phyloP scores from a whole-genome alignment of 2,329 filamentous ascomycete genomes.

The Xylaria sp. region DNA sequence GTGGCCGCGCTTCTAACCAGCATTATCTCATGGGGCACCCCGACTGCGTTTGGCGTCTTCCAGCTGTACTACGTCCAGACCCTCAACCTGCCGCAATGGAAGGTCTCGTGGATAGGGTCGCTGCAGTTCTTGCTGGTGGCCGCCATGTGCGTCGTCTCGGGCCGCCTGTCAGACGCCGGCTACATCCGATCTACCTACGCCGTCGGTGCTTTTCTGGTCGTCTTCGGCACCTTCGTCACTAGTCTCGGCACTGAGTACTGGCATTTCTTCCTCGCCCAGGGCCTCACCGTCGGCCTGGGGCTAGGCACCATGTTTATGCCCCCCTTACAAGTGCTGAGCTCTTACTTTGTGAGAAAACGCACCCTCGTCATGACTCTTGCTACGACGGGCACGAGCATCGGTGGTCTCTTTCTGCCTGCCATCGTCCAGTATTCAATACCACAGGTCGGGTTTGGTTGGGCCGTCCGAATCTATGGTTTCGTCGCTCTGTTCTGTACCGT shows the following conservation, averaged over 20 bases:
- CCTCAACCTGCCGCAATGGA: slow-evolving; percentile 48
- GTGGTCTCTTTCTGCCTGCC: slow-evolving; percentile 71
- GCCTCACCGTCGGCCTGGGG: slow-evolving; percentile 47
- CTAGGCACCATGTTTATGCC: slow-evolving; percentile 64
- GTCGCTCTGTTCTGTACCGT: slow-evolving; percentile 48
- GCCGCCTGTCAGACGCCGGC: slow-evolving; percentile 39
- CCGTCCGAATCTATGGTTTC: slow-evolving; percentile 69
- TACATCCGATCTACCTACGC: slow-evolving; percentile 46
- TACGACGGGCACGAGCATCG: slow-evolving; percentile 68
- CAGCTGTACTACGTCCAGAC: slow-evolving; percentile 56
- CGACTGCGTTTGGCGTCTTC: slow-evolving; percentile 60
- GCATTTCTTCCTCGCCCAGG: slow-evolving; percentile 54
- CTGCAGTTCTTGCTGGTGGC: slow-evolving; percentile 51
- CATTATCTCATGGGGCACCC: slow-evolving; percentile 62
- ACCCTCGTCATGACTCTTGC: slow-evolving; percentile 68
- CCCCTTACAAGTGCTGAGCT: slow-evolving; percentile 57
- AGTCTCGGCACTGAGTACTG: slow-evolving; percentile 58
- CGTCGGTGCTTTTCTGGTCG: slow-evolving; percentile 43
- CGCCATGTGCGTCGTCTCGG: slow-evolving; percentile 19
- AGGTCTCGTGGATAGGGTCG: slow-evolving; percentile 59
- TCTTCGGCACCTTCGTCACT: slow-evolving; percentile 62
- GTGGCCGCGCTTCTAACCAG: slow-evolving; percentile 58
- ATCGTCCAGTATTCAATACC: slow-evolving; percentile 68
- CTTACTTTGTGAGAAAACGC: slow-evolving; percentile 67
- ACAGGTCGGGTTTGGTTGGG: slow-evolving; percentile 72